Percentiles rank a stretch among this genome's conserved stretches.
Conservation (phyloP, 148 eudicot genomes). For the Rhododendron williamsianum region DNA sequence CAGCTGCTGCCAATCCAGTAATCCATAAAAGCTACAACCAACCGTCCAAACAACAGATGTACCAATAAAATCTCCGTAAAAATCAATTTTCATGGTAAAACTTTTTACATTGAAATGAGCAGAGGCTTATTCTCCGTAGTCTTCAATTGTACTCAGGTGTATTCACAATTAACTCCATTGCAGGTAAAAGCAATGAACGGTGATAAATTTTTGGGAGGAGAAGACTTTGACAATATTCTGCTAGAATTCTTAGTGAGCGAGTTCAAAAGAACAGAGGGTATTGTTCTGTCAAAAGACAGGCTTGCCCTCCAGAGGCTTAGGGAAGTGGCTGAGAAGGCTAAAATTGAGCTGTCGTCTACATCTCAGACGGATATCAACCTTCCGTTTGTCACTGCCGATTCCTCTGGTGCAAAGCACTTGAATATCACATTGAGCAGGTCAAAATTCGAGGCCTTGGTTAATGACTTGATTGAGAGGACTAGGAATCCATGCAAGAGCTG, state of each 20-base stretch:
- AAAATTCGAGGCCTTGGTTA: constrained; percentile 77
- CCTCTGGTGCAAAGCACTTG: constrained; percentile 91
- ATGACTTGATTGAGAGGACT: constrained; percentile 77
- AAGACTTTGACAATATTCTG: constrained; percentile 79
- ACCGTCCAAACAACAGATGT: neutral
- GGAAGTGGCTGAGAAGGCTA: constrained; percentile 96
- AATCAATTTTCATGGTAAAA: neutral
- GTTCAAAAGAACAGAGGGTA: constrained; percentile 68
- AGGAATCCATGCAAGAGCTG: constrained; percentile 73
- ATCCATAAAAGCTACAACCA: neutral
- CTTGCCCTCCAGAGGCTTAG: constrained; percentile 89
- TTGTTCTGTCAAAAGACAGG: constrained; percentile 62
- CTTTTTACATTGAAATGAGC: neutral
- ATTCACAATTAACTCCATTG: neutral
- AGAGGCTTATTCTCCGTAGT: neutral
- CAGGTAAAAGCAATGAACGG: constrained; percentile 98
- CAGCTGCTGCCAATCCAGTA: neutral
- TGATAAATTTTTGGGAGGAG: constrained; percentile 95
- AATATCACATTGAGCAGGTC: constrained; percentile 82
- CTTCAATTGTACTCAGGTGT: neutral
- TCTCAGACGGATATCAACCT: constrained; percentile 89
- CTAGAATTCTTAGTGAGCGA: constrained; percentile 72
- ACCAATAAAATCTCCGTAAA: neutral
- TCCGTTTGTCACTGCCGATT: constrained; percentile 86
- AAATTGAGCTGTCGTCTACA: constrained; percentile 87